phyloP scores from a whole-genome alignment of 805 yeast species.

The Yarrowia divulgata region DNA sequence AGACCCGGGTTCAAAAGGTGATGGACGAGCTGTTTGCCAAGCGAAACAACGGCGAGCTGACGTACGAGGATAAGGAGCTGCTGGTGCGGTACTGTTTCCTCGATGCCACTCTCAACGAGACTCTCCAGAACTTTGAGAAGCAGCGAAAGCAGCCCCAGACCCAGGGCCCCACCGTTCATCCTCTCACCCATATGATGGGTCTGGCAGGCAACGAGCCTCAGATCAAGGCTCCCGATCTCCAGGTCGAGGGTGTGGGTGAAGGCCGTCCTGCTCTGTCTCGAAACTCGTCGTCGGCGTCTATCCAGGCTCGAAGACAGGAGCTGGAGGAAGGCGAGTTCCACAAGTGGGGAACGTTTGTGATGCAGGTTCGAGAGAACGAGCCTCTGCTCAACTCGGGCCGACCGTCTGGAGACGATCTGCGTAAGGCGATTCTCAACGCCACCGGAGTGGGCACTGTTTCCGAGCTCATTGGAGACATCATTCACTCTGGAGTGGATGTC shows the following conservation, averaged over 20 bases:
- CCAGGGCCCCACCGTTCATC: conserved; percentile 20
- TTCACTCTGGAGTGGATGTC: conserved; percentile 21
- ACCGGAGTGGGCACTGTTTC: conserved; percentile 42
- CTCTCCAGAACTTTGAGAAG: conserved; percentile 48
- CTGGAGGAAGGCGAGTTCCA: conserved; percentile 93
- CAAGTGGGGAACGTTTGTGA: conserved; percentile 81
- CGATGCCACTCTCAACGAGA: conserved; percentile 71
- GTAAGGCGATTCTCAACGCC: conserved; percentile 51
- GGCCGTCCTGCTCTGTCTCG: conserved; percentile 41
- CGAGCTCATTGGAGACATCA: conserved; percentile 42
- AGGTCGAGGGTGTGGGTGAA: conserved; percentile 38
- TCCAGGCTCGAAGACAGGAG: conserved; percentile 78
- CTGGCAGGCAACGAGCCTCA: conserved; percentile 27
- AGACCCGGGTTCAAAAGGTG: conserved; percentile 56
- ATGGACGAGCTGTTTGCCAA: conserved; percentile 65
- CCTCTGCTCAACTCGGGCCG: conserved; percentile 43
- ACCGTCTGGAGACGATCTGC: conserved; percentile 58
- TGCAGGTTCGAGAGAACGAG: conserved; percentile 56
- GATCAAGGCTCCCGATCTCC: conserved; percentile 27
- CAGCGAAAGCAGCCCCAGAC: conserved; percentile 16
- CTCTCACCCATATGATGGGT: conserved; percentile 38
- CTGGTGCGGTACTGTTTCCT: conserved; percentile 71
- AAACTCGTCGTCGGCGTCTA: conserved; percentile 47
- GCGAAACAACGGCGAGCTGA: conserved; percentile 62
- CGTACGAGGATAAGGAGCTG: conserved; percentile 75